These are phyloP conservation scores for Auricularia sp. DNA, from an alignment of 768 basidiomycete genomes.

Conservation along the genomic window DNA sequence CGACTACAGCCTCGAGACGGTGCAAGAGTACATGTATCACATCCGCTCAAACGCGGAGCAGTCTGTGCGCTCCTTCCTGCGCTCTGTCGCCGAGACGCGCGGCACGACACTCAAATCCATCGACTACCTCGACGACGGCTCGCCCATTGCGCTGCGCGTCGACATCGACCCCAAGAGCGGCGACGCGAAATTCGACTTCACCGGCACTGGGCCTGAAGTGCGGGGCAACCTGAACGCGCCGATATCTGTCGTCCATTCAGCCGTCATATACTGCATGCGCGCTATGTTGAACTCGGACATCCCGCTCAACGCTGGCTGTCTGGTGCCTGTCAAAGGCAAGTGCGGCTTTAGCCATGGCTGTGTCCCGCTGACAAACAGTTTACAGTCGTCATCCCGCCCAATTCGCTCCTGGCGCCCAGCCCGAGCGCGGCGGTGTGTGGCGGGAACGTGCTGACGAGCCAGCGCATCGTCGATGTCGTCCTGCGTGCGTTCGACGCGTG, in stretches of 20 bases:
- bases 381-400: slow-evolving; percentile 68
- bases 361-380: neutral
- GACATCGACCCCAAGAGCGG: slow-evolving; percentile 67
- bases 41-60: slow-evolving; percentile 83
- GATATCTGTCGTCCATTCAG: slow-evolving; percentile 77
- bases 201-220: slow-evolving; percentile 74
- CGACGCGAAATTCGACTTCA: slow-evolving; percentile 77
- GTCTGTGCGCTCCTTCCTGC: slow-evolving; percentile 75
- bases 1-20: slow-evolving; percentile 77
- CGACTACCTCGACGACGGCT: slow-evolving; percentile 84
- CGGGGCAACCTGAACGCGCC: slow-evolving; percentile 80
- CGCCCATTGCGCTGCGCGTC: slow-evolving; percentile 72
- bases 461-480: slow-evolving; percentile 91
- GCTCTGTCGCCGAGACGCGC: slow-evolving; percentile 55
- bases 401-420: slow-evolving; percentile 70
- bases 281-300: slow-evolving; percentile 81
- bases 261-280: slow-evolving; percentile 84
- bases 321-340: slow-evolving; percentile 74
- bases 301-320: slow-evolving; percentile 88
- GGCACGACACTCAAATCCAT: slow-evolving; percentile 37
- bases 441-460: slow-evolving; percentile 85
- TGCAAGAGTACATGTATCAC: slow-evolving; percentile 90
- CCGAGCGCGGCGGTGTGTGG: slow-evolving; percentile 86
- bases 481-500: slow-evolving; percentile 86
- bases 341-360: slow-evolving; percentile 6